Evolutionary conservation across 75 land plant genomes (phyloP).

Genomic region (Cryptomeria japonica): DNA sequence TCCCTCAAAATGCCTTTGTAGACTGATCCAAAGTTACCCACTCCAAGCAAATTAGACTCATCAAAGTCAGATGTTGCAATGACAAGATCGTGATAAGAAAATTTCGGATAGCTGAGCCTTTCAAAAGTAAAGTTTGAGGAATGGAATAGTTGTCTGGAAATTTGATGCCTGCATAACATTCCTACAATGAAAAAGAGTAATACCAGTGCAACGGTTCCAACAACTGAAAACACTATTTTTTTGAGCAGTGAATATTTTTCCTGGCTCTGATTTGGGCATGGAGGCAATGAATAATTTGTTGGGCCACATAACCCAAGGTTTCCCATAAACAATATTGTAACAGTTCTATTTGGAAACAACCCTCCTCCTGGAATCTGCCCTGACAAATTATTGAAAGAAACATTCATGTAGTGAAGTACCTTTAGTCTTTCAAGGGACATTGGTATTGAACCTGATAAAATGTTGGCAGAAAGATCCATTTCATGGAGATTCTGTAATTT

Average conservation of each 20-base stretch:
- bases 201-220: neutral
- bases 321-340: neutral
- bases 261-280: neutral
- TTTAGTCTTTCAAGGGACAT: conserved; percentile 29
- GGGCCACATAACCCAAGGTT: conserved; percentile 21
- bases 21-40: conserved; percentile 29
- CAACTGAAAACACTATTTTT: neutral
- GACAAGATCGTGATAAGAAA: conserved; percentile 24
- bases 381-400: conserved; percentile 30
- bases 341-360: conserved; percentile 3
- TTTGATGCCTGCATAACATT: neutral
- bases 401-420: conserved; percentile 36
- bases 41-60: conserved; percentile 18
- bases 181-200: conserved; percentile 1
- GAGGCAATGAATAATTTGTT: neutral
- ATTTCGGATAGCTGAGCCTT: conserved; percentile 7
- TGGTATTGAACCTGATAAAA: conserved; percentile 21
- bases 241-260: neutral
- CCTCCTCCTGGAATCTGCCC: conserved; percentile 18
- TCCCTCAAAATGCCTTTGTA: conserved; percentile 23
- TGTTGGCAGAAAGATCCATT: conserved; percentile 13
- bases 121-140: neutral
- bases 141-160: neutral
- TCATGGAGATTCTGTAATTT: conserved; percentile 23
- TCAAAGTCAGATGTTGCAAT: conserved; percentile 39